Evolutionary conservation across 345 rosid species (phyloP).

Genomic region (Citrus unshiu): DNA sequence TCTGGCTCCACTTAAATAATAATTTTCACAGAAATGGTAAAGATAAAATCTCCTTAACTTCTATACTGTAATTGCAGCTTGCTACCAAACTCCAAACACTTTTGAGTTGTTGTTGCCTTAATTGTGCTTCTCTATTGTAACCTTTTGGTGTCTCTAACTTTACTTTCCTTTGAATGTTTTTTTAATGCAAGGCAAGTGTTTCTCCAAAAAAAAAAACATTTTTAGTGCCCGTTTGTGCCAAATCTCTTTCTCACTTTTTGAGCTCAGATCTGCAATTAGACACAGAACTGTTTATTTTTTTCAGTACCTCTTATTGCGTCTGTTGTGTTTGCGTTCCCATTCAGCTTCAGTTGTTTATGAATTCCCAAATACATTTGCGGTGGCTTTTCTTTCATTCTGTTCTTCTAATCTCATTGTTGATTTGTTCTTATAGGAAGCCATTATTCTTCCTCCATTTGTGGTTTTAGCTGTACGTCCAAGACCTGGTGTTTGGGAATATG

Average conservation of each 20-base stretch:
- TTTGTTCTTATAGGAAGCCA: conserved; percentile 20
- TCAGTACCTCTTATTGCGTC: neutral
- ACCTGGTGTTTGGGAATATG: conserved; percentile 41
- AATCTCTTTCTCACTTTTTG: neutral
- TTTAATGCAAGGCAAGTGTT: neutral
- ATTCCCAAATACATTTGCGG: neutral
- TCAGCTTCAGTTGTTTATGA: neutral
- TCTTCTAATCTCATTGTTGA: neutral
- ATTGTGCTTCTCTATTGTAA: neutral
- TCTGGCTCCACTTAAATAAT: too few species aligned
- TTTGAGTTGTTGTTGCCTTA: too few species aligned
- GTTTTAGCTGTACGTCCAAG: conserved; percentile 30
- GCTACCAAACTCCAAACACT: too few species aligned
- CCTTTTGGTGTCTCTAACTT: neutral
- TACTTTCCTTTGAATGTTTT: neutral
- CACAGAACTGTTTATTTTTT: neutral
- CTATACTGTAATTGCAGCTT: too few species aligned
- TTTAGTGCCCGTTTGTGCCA: neutral
- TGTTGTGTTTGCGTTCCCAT: neutral
- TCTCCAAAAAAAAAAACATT: neutral
- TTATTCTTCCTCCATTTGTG: conserved; percentile 34
- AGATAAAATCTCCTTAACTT: too few species aligned
- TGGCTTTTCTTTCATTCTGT: neutral
- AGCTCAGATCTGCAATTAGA: neutral
- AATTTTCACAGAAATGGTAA: too few species aligned